Base-by-base conservation (phyloP, 495 filamentous ascomycete species). In the Xylaria curta region DNA sequence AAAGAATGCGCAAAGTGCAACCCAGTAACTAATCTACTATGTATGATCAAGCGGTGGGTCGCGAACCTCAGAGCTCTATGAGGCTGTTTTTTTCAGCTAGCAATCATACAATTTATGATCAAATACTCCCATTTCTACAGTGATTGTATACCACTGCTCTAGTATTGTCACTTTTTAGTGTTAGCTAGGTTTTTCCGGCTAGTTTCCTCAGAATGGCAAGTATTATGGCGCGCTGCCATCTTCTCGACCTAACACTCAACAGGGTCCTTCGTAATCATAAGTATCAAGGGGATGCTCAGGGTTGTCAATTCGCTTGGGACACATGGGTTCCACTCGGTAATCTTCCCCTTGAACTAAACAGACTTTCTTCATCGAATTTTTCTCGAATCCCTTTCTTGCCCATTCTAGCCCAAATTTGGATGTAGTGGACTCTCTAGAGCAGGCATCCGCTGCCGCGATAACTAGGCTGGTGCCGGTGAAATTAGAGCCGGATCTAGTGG, bases 321-420 rank as follows among this genome's bases (percentile, higher is more conserved):
- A 53, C 44, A 38, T 54, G 63, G 53, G 74, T 44, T 74, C 77
- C 77, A 79, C 77, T 74, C 75, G 72, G 77, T 74, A 76, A 79
- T 77, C 75, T 79, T 74, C 75, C 77, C 75, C 73, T 77, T 77
- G 69, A 76, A 71, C 77, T 76, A 76, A 75, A 70, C 73, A 75
- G 73, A 73, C 73, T 64, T 64, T 62, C 38, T 71, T 69, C 69
- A 74, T 79, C 72, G 75, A 79, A 77, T 77, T 74, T 76, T 79
- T 79, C 77, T 79, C 75, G 77, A 79, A 79, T 76, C 59, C 72
- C 72, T 70, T 71, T 63, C 62, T 74, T 56, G 46, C 67, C 73
- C 66, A 70, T 53, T 2, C 67, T 61, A 61, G 24, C 54, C 44
- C 49, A 28, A 49, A 38, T 54, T 67, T 67, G 47, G 49, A 1